Conservation (phyloP, 2,329 filamentous ascomycete genomes). For the Zasmidium citrigriseum region DNA sequence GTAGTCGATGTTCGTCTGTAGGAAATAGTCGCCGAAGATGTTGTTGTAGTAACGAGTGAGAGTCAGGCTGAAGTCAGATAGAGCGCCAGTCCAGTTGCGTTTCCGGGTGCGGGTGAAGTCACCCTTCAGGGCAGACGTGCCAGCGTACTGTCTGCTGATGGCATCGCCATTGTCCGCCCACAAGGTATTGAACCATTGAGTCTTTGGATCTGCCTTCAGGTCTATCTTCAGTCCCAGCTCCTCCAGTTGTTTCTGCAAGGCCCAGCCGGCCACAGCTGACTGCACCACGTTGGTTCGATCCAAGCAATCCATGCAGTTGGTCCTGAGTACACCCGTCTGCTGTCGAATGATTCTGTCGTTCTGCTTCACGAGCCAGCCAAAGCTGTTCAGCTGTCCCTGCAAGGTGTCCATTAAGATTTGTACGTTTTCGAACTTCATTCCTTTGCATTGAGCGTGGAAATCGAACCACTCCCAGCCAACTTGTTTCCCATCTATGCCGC, state of each 20-base stretch:
- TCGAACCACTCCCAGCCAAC: slow-evolving; percentile 94
- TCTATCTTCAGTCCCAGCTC: slow-evolving; percentile 75
- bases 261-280: slow-evolving; percentile 82
- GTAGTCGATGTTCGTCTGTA: slow-evolving; percentile 95
- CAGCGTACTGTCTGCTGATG: slow-evolving; percentile 93
- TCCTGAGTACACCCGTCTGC: slow-evolving; percentile 80
- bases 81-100: slow-evolving; percentile 83
- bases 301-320: slow-evolving; percentile 98
- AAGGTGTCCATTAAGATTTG: slow-evolving; percentile 73
- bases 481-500: slow-evolving; percentile 51
- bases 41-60: slow-evolving; percentile 79
- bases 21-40: slow-evolving; percentile 97
- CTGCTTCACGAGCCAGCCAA: slow-evolving; percentile 68
- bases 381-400: slow-evolving; percentile 64
- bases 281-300: slow-evolving; percentile 96
- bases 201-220: slow-evolving; percentile 73
- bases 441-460: slow-evolving; percentile 87
- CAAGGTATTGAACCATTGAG: slow-evolving; percentile 90
- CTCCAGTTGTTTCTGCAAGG: slow-evolving; percentile 77
- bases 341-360: slow-evolving; percentile 43
- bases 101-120: slow-evolving; percentile 93
- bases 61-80: slow-evolving; percentile 89
- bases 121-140: slow-evolving; percentile 91
- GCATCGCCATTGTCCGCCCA: slow-evolving; percentile 97
- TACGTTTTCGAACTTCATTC: slow-evolving; percentile 98